Evolutionary conservation across 768 basidiomycete genomes (phyloP).

Genomic region (Crepidotus variabilis): DNA sequence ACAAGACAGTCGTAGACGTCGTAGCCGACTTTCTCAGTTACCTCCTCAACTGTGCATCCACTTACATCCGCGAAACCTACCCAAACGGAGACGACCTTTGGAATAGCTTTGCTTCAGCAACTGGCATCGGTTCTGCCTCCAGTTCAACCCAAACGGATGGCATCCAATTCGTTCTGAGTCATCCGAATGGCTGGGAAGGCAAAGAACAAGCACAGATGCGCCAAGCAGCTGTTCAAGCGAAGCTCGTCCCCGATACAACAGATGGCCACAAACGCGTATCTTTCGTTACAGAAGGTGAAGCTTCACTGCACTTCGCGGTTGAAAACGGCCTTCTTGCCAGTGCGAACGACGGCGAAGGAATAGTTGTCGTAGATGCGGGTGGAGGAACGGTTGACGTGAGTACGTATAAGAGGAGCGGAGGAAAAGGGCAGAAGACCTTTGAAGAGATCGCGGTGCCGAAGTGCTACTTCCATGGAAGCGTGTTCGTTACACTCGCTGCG

Average conservation of each 20-base stretch:
- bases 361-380: slow-evolving; percentile 19
- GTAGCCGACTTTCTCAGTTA: slow-evolving; percentile 5
- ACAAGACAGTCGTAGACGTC: slow-evolving; percentile 5
- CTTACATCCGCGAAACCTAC: slow-evolving; percentile 42
- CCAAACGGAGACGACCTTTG: slow-evolving; percentile 37
- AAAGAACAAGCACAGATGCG: slow-evolving; percentile 52
- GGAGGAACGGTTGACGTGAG: slow-evolving; percentile 52
- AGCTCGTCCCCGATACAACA: slow-evolving; percentile 38
- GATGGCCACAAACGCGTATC: slow-evolving; percentile 38
- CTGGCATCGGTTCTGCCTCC: background rate
- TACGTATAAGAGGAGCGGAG: slow-evolving; percentile 35
- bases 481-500: slow-evolving; percentile 32
- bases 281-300: slow-evolving; percentile 62
- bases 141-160: slow-evolving; percentile 15
- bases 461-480: slow-evolving; percentile 42
- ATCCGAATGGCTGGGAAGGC: slow-evolving; percentile 66
- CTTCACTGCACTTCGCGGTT: slow-evolving; percentile 53
- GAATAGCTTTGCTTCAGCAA: slow-evolving; percentile 27
- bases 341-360: slow-evolving; percentile 19
- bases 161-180: slow-evolving; percentile 50
- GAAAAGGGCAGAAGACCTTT: slow-evolving; percentile 39
- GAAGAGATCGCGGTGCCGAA: slow-evolving; percentile 39
- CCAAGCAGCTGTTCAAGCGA: slow-evolving; percentile 44
- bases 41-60: slow-evolving; percentile 12
- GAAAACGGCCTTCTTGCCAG: slow-evolving; percentile 37